These are phyloP conservation scores for Withania somnifera DNA, from an alignment of 305 asterid genomes.

Conservation along the genomic window DNA sequence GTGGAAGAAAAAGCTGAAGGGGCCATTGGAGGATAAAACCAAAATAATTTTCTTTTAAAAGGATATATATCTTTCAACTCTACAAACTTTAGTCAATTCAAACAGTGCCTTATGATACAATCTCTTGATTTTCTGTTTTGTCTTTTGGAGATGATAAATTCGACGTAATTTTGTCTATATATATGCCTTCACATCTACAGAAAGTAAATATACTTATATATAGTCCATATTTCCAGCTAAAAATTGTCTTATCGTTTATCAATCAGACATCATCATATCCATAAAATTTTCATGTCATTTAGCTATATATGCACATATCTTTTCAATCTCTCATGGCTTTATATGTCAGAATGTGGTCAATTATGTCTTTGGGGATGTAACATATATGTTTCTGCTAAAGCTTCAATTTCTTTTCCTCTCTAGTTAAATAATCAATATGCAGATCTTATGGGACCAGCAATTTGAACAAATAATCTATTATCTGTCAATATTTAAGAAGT, in stretches of 20 bases:
- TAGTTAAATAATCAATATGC: not conserved
- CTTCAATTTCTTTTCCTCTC: not conserved
- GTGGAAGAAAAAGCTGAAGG: constrained; percentile 1
- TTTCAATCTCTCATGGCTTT: not conserved
- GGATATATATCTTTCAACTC: not conserved
- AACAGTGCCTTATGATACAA: not conserved
- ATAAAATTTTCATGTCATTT: not conserved
- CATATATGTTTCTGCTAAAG: not conserved
- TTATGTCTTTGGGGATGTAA: no score
- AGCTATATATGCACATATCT: not conserved
- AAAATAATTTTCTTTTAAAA: not conserved
- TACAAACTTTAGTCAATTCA: not conserved
- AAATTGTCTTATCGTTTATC: not conserved
- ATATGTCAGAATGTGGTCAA: not conserved
- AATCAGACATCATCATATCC: not conserved
- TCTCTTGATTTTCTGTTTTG: not conserved
- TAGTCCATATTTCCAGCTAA: not conserved
- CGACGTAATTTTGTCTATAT: not conserved
- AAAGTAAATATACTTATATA: not conserved
- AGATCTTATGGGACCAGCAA: not conserved
- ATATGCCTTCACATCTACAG: not conserved
- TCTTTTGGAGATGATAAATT: not conserved
- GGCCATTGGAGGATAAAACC: not conserved
- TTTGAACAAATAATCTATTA: not conserved
- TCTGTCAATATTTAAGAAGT: no score